Percentiles rank a stretch among this genome's conserved stretches.
phyloP scores from a whole-genome alignment of 495 filamentous ascomycete species.

The Apiosordaria backusii region DNA sequence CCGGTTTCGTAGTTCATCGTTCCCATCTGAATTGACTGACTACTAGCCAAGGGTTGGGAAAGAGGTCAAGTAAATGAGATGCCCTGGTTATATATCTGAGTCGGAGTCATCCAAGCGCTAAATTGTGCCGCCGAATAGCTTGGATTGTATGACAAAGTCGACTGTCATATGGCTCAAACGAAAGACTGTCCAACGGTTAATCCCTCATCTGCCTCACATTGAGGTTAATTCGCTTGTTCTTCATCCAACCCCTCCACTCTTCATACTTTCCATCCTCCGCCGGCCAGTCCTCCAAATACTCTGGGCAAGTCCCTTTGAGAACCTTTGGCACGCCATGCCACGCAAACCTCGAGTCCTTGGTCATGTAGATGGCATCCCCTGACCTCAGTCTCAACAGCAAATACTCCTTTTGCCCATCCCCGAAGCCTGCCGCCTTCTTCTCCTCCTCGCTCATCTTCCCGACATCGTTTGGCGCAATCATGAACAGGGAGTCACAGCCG shows the following conservation, averaged over 20 bases:
- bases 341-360: constrained; percentile 70
- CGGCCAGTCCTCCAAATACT: constrained; percentile 73
- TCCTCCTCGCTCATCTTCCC: constrained; percentile 38
- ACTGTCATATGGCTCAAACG: not conserved
- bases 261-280: constrained; percentile 50
- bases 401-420: constrained; percentile 35
- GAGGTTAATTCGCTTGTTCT: constrained; percentile 77
- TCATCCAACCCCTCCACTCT: constrained; percentile 81
- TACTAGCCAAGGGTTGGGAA: not conserved
- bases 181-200: constrained; percentile 17
- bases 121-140: not conserved
- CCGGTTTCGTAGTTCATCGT: no score
- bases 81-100: not conserved
- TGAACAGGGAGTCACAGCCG: constrained; percentile 84
- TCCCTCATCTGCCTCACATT: constrained; percentile 90
- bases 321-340: constrained; percentile 94
- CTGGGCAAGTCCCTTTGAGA: constrained; percentile 70
- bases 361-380: constrained; percentile 82
- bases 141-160: not conserved
- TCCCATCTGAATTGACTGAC: no score
- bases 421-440: constrained; percentile 17
- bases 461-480: constrained; percentile 49
- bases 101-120: not conserved
- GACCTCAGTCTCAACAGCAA: constrained; percentile 67
- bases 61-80: not conserved